phyloP scores from a whole-genome alignment of 2,329 filamentous ascomycete species.

The Alternaria burnsii region DNA sequence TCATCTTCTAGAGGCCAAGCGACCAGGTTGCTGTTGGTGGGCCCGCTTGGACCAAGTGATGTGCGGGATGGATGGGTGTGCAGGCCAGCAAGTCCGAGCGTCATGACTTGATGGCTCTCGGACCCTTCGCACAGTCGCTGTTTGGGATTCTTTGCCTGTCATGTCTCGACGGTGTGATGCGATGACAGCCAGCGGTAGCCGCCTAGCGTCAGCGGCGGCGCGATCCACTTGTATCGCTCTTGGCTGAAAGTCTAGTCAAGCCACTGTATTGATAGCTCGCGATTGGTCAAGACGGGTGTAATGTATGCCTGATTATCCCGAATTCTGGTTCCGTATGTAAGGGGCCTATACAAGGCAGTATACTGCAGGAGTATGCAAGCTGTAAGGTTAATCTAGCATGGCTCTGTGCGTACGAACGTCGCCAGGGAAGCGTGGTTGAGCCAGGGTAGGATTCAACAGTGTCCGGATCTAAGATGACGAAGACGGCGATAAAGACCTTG shows the following conservation, averaged over 20 bases:
- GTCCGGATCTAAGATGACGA: conserved; percentile 37
- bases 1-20: conserved; percentile 25
- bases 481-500: conserved; percentile 25
- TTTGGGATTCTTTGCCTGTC: conserved; percentile 31
- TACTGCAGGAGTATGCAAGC: conserved; percentile 28
- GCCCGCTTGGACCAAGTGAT: conserved; percentile 50
- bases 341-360: conserved; percentile 25
- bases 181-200: conserved; percentile 37
- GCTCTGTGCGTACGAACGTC: conserved; percentile 43
- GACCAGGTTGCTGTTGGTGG: conserved; percentile 39
- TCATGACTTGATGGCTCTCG: conserved; percentile 29
- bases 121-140: conserved; percentile 26
- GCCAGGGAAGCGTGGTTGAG: conserved; percentile 33
- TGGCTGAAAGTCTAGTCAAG: conserved; percentile 18
- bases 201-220: conserved; percentile 37
- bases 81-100: conserved; percentile 33
- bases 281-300: conserved; percentile 9
- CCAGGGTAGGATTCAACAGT: conserved; percentile 32
- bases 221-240: conserved; percentile 23
- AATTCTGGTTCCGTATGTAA: conserved; percentile 20
- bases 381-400: conserved; percentile 37
- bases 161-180: conserved; percentile 27
- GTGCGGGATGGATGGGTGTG: conserved; percentile 52
- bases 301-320: conserved; percentile 15
- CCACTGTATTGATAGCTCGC: conserved; percentile 4